Evolutionary conservation across 2,329 filamentous ascomycete species (phyloP), one percentile per base, ranked within the genome.

Genomic region (Nannizzia gypsea): DNA sequence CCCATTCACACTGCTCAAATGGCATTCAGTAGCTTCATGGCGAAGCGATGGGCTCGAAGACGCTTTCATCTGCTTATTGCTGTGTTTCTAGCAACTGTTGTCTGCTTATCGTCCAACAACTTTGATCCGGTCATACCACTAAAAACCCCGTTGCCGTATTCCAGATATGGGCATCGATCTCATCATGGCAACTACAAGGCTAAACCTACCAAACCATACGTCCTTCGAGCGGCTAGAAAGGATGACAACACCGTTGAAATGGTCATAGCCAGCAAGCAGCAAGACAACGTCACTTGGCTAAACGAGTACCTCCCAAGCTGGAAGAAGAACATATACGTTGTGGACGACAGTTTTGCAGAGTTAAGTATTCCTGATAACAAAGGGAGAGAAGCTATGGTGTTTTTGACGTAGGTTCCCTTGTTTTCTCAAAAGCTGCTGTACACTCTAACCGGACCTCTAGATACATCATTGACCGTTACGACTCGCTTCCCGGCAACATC

Each of bases 231-330:
- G n/a, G n/a, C 24, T 34, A 6, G 31, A 36, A 26, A 82, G 55
- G 89, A 88, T 64, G 78, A 83, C 62, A 93, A 99, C 63, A 91
- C 90, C 63, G 93, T 99, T 24, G 60, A 63, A 28, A 44, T 76
- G 67, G 66, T 76, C 17, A 69, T 76, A 42, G 74, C 74, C 3
- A 74, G 72, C 63, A 72, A 73, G 68, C 69, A 68, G 58, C 63
- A 48, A 1, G 74, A 76, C 54, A 68, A 76, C 64, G 72, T 71
- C 6, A 71, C 71, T 3, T 76, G 74, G 74, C 58, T 76, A 40
- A 66, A 67, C 31, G 67, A 74, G 22, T 63, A 71, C 60, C 71
- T 76, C 24, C 70, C 72, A 1, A 71, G 74, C 24, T 82, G 80
- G 80, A 72, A 76, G 61, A 77, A 78, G 67, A 80, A 75, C 61